Percentiles rank a stretch among this genome's conserved stretches.
Conservation (phyloP, 2,329 filamentous ascomycete genomes). For the Plenodomus biglobosus region DNA sequence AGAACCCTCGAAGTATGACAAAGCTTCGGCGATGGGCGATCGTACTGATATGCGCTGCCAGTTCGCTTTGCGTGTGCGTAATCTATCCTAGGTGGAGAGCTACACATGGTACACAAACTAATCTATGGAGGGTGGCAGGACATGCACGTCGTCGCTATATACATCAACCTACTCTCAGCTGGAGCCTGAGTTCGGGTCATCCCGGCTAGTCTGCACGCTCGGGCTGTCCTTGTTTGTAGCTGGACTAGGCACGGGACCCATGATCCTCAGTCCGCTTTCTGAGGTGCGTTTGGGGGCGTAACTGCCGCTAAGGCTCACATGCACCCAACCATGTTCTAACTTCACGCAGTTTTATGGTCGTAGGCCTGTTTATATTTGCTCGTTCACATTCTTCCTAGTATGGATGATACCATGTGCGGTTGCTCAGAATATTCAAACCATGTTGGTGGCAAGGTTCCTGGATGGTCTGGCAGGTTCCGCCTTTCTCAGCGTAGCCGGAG, state of each 20-base stretch:
- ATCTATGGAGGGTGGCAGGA: constrained; percentile 53
- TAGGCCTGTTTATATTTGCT: constrained; percentile 74
- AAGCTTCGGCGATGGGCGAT: constrained; percentile 75
- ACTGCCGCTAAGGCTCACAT: background rate
- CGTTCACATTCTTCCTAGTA: constrained; percentile 73
- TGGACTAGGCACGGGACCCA: constrained; percentile 64
- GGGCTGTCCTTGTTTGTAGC: constrained; percentile 83
- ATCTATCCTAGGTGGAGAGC: background rate
- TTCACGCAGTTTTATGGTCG: constrained; percentile 71
- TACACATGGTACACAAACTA: constrained; percentile 2
- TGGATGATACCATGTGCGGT: constrained; percentile 82
- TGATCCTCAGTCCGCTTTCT: constrained; percentile 58
- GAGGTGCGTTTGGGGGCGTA: constrained; percentile 40
- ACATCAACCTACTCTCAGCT: constrained; percentile 80
- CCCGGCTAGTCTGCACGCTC: constrained; percentile 72
- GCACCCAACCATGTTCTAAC: background rate
- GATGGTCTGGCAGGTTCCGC: constrained; percentile 68
- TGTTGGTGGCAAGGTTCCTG: constrained; percentile 77
- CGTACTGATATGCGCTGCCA: constrained; percentile 70
- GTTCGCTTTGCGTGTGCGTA: constrained; percentile 81
- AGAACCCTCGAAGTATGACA: constrained; percentile 71
- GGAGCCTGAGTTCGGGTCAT: constrained; percentile 70
- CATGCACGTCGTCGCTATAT: constrained; percentile 85
- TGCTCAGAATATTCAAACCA: constrained; percentile 77
- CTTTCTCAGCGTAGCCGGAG: constrained; percentile 71